phyloP scores from a whole-genome alignment of 2,329 filamentous ascomycete genomes.

The Aaosphaeria pasadenensis region DNA sequence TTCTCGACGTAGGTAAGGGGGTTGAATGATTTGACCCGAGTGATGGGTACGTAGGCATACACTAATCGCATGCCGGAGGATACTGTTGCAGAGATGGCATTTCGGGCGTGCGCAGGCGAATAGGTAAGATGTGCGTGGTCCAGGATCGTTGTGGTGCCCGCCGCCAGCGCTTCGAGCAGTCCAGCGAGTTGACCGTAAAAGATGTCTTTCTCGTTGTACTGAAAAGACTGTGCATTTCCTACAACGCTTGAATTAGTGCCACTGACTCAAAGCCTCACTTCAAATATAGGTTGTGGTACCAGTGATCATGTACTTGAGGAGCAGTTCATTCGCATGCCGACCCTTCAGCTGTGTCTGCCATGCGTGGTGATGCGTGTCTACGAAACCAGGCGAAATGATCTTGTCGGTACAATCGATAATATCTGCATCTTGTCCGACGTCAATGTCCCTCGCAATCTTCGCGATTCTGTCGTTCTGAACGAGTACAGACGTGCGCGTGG shows the following conservation, averaged over 20 bases:
- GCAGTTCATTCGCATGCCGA: conserved; percentile 48
- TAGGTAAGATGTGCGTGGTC: conserved; percentile 54
- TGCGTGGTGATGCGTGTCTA: conserved; percentile 52
- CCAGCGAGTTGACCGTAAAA: conserved; percentile 37
- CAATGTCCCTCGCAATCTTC: conserved; percentile 27
- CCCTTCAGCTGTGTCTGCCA: conserved; percentile 58
- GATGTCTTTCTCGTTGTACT: conserved; percentile 21
- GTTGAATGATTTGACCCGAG: conserved; percentile 41
- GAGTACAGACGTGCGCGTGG: conserved; percentile 28
- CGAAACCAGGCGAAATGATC: conserved; percentile 56
- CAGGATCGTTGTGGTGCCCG: conserved; percentile 52
- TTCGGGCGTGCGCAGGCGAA: conserved; percentile 17
- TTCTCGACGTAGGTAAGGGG: conserved; percentile 45
- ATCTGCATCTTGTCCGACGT: conserved; percentile 29
- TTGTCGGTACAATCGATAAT: conserved; percentile 50
- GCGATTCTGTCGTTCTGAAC: conserved; percentile 33
- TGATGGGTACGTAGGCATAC: conserved; percentile 39
- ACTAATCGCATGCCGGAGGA: conserved; percentile 47
- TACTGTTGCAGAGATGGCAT: conserved; percentile 41
- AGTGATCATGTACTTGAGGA: conserved; percentile 44
- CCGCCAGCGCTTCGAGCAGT: conserved; percentile 51
- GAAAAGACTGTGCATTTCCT: conserved; percentile 39
- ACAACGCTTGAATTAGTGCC: not conserved
- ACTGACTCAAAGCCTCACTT: not conserved
- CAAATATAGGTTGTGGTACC: conserved; percentile 29